Evolutionary conservation across 176 grass and related monocot species (phyloP), one percentile per base, ranked within the genome.

Genomic region (Ensete glaucum): DNA sequence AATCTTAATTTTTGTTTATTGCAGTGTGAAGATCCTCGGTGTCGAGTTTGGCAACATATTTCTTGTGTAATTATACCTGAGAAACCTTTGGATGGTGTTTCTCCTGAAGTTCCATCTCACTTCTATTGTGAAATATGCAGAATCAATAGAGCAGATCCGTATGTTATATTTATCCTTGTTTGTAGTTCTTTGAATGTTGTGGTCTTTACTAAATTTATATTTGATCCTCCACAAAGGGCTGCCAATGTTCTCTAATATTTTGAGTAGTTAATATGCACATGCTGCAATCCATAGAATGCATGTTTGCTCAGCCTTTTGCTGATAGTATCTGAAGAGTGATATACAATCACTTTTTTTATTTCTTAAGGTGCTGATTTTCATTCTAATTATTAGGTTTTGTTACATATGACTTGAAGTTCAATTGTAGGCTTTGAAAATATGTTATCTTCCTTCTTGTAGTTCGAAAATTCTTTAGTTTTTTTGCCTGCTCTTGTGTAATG

Each of bases 101-200:
- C 76, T 81, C 83, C 81, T 77, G 87, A 84, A 60, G 27, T 88
- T 79, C 85, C 85, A 53, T 67, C 83, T 53, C 43, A 67, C 54
- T 96, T 96, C 64, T 90, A 92, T 82, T 96, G 93, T 79, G 85
- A 96, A 64, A 76, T 85, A 74, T 92, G 93, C 60, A 87, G 93
- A 86, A 78, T 96, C 76, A 89, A 75, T 71, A 88, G 85, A 84
- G 89, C 87, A 73, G 93, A 96, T 72, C 93, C 93, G 85, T 96
- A 86, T 80, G 93, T 87, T 63, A 24, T 78, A 50, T 48, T 50
- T 2, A 52, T 10, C 48, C 48, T 19, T 70, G 17, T 43, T 70
- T 13, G 17, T 21, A 11, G 16, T n/a, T 50, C 57, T 29, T 56
- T 16, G 53, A 26, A 27, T 16, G 22, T 58, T 15, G 2, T 73